Percentiles rank a stretch among this genome's conserved stretches.
These are phyloP conservation scores for Eutypella sp. DNA, from an alignment of 2,329 filamentous ascomycete species.

Conservation along the genomic window DNA sequence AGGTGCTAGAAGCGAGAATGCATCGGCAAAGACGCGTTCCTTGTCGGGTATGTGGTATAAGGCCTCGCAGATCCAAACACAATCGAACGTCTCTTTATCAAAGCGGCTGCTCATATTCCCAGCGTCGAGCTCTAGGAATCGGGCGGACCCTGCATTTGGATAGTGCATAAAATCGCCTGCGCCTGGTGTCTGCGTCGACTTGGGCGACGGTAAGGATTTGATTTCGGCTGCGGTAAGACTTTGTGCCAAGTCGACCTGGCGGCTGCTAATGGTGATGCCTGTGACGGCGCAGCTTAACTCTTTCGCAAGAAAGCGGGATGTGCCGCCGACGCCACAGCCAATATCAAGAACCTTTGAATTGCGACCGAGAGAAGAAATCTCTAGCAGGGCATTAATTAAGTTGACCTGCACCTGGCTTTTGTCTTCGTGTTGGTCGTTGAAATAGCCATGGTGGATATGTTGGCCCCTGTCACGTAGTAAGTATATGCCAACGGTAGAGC, in stretches of 20 bases:
- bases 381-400: conserved; percentile 50
- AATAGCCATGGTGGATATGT: conserved; percentile 61
- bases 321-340: conserved; percentile 57
- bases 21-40: conserved; percentile 51
- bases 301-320: conserved; percentile 50
- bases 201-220: conserved; percentile 1
- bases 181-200: conserved; percentile 2
- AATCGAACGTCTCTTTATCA: conserved; percentile 37
- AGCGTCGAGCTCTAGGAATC: conserved; percentile 55
- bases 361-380: conserved; percentile 35
- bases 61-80: conserved; percentile 59
- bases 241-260: conserved; percentile 54
- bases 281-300: conserved; percentile 48
- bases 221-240: conserved; percentile 37
- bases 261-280: conserved; percentile 55
- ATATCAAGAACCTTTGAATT: conserved; percentile 49
- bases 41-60: conserved; percentile 58
- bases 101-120: conserved; percentile 56
- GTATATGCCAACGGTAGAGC: too few relatives aligned
- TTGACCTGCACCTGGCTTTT: conserved; percentile 56
- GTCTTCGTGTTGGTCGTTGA: conserved; percentile 42
- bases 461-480: too few relatives aligned
- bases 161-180: conserved; percentile 22
- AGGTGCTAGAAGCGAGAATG: conserved; percentile 39
- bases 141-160: conserved; percentile 39